Conservation (phyloP, 495 filamentous ascomycete genomes). For the Aspergillus asperescens region DNA sequence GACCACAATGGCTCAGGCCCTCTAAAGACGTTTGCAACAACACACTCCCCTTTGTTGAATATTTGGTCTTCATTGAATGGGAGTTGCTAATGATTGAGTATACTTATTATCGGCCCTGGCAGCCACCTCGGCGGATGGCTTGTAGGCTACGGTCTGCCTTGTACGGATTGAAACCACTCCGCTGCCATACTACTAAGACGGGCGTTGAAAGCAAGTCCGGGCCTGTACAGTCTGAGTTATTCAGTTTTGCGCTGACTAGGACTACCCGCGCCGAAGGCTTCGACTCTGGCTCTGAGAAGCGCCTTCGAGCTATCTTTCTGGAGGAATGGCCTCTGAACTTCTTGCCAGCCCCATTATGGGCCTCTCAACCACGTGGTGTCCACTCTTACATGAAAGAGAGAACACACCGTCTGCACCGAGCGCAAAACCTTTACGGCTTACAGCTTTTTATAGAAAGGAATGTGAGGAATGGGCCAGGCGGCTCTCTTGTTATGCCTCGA, state of each 20-base stretch:
- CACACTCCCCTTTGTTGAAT: not conserved
- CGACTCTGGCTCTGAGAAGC: constrained; percentile 2
- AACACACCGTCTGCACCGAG: not conserved
- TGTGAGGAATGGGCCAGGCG: constrained; percentile 9
- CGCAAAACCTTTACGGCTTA: constrained; percentile 5
- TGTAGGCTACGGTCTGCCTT: not conserved
- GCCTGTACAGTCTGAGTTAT: constrained; percentile 27
- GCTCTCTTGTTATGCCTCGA: constrained; percentile 9
- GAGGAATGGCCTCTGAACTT: constrained; percentile 23
- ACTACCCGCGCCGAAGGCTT: not conserved
- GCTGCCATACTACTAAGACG: constrained; percentile 3
- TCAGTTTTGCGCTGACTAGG: constrained; percentile 29
- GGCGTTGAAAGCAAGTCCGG: constrained; percentile 1
- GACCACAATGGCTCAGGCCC: not conserved
- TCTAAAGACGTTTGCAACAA: not conserved
- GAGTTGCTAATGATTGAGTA: not conserved
- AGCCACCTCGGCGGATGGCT: not conserved
- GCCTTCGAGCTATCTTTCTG: constrained; percentile 18
- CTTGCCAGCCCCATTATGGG: constrained; percentile 22
- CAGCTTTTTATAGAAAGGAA: constrained; percentile 22
- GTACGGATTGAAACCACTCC: not conserved
- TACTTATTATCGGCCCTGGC: not conserved
- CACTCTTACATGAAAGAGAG: not conserved
- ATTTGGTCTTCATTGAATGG: not conserved
- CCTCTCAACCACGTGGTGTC: not conserved